phyloP scores from a whole-genome alignment of 2,329 filamentous ascomycete genomes.

The Nakataea oryzae region DNA sequence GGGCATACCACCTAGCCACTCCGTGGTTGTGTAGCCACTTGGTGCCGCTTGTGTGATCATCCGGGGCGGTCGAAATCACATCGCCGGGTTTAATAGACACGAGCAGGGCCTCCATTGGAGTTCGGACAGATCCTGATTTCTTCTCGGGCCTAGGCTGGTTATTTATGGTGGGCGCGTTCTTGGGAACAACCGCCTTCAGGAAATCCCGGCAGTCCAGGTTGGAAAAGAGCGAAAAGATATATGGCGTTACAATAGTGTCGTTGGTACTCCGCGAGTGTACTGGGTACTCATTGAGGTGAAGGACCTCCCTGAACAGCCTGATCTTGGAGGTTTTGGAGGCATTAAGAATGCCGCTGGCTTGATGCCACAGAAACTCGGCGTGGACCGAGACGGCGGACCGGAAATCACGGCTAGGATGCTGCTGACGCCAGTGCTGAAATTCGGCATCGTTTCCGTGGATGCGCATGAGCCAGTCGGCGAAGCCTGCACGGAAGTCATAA shows the following conservation, averaged over 20 bases:
- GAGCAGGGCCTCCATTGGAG: background rate
- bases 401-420: conserved; percentile 47
- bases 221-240: conserved; percentile 53
- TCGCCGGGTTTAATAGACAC: conserved; percentile 30
- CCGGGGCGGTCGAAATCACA: conserved; percentile 35
- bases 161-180: background rate
- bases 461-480: conserved; percentile 43
- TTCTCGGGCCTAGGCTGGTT: background rate
- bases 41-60: conserved; percentile 34
- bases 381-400: conserved; percentile 49
- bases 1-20: conserved; percentile 53
- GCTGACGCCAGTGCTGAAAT: conserved; percentile 44
- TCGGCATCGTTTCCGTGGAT: conserved; percentile 27
- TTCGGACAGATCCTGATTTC: too few relatives aligned
- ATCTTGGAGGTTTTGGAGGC: conserved; percentile 20
- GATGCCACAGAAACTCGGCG: conserved; percentile 53
- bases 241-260: conserved; percentile 59
- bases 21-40: conserved; percentile 43
- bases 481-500: conserved; percentile 44
- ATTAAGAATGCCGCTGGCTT: conserved; percentile 44
- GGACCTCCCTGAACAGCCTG: conserved; percentile 43
- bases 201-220: conserved; percentile 48
- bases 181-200: conserved; percentile 25
- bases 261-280: conserved; percentile 1
- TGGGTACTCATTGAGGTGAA: conserved; percentile 22